Evolutionary conservation across 2,329 filamentous ascomycete genomes (phyloP).

Genomic region (Coniochaeta pulveracea): DNA sequence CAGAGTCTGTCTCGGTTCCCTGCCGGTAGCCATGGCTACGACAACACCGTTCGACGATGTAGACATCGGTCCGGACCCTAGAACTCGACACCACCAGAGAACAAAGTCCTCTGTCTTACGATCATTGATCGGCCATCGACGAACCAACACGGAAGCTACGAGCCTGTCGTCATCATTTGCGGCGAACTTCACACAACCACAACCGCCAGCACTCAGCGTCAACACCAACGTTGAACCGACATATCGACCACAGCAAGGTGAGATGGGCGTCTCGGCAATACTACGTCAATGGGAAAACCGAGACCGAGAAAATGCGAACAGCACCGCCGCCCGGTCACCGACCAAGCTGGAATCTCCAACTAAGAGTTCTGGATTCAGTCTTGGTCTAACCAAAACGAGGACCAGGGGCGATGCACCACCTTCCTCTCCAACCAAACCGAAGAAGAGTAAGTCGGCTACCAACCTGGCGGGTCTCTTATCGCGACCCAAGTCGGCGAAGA

Average conservation of each 20-base stretch:
- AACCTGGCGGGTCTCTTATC: constrained; percentile 70
- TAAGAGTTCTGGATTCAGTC: constrained; percentile 32
- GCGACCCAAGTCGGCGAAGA: constrained; percentile 63
- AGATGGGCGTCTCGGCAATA: too few species aligned
- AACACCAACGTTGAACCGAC: too few species aligned
- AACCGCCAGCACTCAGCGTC: too few species aligned
- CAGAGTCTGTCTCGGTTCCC: background rate
- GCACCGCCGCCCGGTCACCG: too few species aligned
- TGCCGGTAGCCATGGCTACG: background rate
- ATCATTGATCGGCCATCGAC: constrained; percentile 35
- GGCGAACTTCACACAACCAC: too few species aligned
- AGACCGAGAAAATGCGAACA: too few species aligned
- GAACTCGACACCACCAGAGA: constrained; percentile 21
- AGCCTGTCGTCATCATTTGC: constrained; percentile 18
- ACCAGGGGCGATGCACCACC: too few species aligned
- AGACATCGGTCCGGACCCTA: background rate
- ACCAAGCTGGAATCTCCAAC: constrained; percentile 31
- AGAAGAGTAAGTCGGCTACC: constrained; percentile 73
- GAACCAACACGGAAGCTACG: constrained; percentile 31
- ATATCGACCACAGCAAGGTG: too few species aligned
- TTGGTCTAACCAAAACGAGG: constrained; percentile 25
- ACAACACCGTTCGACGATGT: background rate
- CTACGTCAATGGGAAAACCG: too few species aligned
- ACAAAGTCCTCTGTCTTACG: constrained; percentile 38
- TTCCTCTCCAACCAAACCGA: constrained; percentile 49